These are phyloP conservation scores for Lichtheimia hyalospora DNA, from an alignment of 371 early-diverging fungal species.

Conservation along the genomic window DNA sequence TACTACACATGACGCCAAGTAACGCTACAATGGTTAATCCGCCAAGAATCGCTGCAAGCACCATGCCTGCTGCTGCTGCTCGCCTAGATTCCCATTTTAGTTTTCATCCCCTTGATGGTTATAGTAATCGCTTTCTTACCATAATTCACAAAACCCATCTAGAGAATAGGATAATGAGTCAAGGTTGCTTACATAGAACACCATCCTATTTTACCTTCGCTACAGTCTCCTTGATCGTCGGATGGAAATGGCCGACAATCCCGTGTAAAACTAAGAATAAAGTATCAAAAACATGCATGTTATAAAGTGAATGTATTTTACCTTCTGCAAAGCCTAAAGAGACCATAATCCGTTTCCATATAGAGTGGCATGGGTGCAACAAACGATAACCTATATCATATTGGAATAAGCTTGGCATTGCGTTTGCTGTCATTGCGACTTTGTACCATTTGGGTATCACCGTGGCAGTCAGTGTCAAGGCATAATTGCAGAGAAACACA, in stretches of 20 bases:
- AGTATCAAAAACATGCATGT: neutral
- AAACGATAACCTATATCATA: constrained; percentile 35
- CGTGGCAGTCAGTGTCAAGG: constrained; percentile 30
- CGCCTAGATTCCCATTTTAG: constrained; percentile 22
- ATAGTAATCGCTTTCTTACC: constrained; percentile 17
- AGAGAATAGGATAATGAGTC: neutral
- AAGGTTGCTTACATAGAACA: neutral
- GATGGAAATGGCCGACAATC: constrained; percentile 51
- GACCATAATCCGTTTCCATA: constrained; percentile 48
- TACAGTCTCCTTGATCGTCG: constrained; percentile 41
- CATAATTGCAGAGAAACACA: constrained; percentile 39
- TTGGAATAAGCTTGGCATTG: neutral
- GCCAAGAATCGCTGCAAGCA: constrained; percentile 40
- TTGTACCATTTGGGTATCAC: constrained; percentile 47
- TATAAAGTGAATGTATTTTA: constrained; percentile 4
- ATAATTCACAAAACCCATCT: constrained; percentile 54
- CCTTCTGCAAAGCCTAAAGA: constrained; percentile 46
- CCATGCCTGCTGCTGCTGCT: constrained; percentile 43
- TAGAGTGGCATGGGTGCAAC: constrained; percentile 46
- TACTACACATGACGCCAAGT: constrained; percentile 43
- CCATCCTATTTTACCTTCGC: constrained; percentile 33
- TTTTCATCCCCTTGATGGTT: neutral
- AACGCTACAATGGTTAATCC: constrained; percentile 33
- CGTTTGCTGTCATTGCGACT: neutral
- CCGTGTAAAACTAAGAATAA: constrained; percentile 24